Percentiles rank a stretch among this genome's conserved stretches.
These are phyloP conservation scores for Didymella pomorum DNA, from an alignment of 2,329 filamentous ascomycete genomes.

Conservation along the genomic window DNA sequence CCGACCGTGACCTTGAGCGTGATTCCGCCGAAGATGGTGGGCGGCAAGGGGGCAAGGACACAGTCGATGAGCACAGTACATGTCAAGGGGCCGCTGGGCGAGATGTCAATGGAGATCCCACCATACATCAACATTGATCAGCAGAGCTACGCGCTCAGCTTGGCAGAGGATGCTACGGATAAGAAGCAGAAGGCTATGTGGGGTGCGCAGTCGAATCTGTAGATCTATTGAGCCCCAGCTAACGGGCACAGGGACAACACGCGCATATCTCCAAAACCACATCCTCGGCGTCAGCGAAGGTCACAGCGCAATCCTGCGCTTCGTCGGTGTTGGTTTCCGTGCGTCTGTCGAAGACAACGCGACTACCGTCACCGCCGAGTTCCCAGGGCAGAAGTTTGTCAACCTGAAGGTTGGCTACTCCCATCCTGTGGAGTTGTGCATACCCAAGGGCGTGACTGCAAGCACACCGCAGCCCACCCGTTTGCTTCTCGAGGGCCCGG, in stretches of 20 bases:
- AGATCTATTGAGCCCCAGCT: neutral
- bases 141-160: conserved; percentile 70
- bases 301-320: conserved; percentile 88
- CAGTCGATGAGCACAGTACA: conserved; percentile 73
- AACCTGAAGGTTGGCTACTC: conserved; percentile 96
- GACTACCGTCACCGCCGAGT: conserved; percentile 70
- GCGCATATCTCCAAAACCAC: conserved; percentile 88
- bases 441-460: conserved; percentile 83
- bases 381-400: conserved; percentile 85
- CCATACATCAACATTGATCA: conserved; percentile 76
- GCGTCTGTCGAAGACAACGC: conserved; percentile 83
- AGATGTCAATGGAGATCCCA: conserved; percentile 80
- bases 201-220: conserved; percentile 66
- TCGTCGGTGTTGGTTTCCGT: conserved; percentile 95
- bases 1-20: conserved; percentile 72
- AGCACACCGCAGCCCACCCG: conserved; percentile 90
- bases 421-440: conserved; percentile 88
- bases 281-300: conserved; percentile 95
- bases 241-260: conserved; percentile 74
- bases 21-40: conserved; percentile 68
- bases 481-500: conserved; percentile 85
- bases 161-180: conserved; percentile 69
- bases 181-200: conserved; percentile 93
- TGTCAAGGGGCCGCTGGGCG: conserved; percentile 82
- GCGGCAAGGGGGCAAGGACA: conserved; percentile 65